These are phyloP conservation scores for Sequoia sempervirens DNA, from an alignment of 75 land plant species.

Conservation along the genomic window DNA sequence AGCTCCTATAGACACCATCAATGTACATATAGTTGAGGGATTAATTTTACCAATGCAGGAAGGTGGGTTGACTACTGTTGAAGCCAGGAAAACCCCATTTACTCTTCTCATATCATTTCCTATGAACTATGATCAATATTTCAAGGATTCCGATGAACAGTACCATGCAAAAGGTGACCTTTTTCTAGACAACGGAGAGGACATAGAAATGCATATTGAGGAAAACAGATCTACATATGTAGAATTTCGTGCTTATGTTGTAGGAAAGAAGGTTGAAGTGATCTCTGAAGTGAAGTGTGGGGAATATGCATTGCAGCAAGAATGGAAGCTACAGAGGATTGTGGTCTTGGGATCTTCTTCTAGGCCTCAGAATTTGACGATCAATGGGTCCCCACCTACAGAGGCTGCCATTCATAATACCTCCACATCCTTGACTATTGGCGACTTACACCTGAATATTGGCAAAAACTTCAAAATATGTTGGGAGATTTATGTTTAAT, in stretches of 20 bases:
- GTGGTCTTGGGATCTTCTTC: constrained; percentile 41
- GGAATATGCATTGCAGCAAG: constrained; percentile 45
- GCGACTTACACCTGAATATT: not conserved
- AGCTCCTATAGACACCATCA: constrained; percentile 31
- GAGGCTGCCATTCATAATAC: not conserved
- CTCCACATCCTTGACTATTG: not conserved
- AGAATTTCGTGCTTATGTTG: constrained; percentile 32
- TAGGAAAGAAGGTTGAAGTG: constrained; percentile 21
- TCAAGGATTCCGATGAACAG: not conserved
- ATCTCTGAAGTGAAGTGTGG: constrained; percentile 47
- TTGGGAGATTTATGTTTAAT: not conserved
- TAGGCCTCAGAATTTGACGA: not conserved
- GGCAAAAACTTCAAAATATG: constrained; percentile 1
- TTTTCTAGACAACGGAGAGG: constrained; percentile 73
- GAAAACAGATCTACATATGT: constrained; percentile 52
- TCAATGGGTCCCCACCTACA: not conserved
- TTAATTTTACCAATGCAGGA: constrained; percentile 38
- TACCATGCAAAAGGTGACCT: constrained; percentile 44
- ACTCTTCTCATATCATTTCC: constrained; percentile 29
- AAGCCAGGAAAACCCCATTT: constrained; percentile 38
- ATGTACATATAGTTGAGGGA: constrained; percentile 34
- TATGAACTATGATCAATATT: not conserved
- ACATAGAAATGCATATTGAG: constrained; percentile 55
- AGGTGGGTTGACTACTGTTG: constrained; percentile 15
- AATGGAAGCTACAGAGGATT: constrained; percentile 46